Conservation (phyloP, 495 filamentous ascomycete species). For the Daldinia vernicosa region DNA sequence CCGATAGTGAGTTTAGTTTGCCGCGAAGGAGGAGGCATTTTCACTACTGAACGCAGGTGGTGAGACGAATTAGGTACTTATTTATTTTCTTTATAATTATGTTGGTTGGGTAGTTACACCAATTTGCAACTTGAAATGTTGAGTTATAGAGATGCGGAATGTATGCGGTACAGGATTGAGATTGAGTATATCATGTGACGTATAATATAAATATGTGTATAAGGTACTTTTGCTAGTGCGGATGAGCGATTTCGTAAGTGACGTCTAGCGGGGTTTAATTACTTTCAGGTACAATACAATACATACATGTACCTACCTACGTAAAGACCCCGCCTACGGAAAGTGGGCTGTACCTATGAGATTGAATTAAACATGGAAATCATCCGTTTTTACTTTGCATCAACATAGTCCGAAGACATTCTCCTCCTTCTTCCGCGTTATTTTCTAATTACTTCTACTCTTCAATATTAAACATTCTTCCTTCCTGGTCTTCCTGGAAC, state of each 20-base stretch:
- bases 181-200: no score
- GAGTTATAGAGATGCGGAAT: no score
- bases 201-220: not conserved
- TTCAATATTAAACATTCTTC: conserved; percentile 12
- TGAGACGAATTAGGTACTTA: no score
- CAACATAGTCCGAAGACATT: conserved; percentile 5
- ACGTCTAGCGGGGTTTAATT: conserved; percentile 23
- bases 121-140: no score
- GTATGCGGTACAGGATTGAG: not conserved
- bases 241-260: conserved; percentile 32
- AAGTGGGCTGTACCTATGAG: conserved; percentile 21
- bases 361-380: conserved; percentile 15
- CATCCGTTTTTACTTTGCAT: conserved; percentile 19
- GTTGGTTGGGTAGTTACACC: no score
- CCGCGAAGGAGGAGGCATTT: conserved; percentile 6
- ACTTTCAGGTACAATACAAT: conserved; percentile 10
- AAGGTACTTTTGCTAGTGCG: not conserved
- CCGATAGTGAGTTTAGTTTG: conserved; percentile 20
- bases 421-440: conserved; percentile 28
- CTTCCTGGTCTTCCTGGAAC: not conserved
- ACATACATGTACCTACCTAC: no score
- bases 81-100: no score
- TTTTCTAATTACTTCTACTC: conserved; percentile 25
- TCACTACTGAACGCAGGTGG: no score
- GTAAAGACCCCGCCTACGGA: conserved; percentile 12